A percentile compares a stretch with the other conserved stretches of the same genome.
Evolutionary conservation across 2,329 filamentous ascomycete genomes (phyloP).

Genomic region (Dothideomycetes sp.): DNA sequence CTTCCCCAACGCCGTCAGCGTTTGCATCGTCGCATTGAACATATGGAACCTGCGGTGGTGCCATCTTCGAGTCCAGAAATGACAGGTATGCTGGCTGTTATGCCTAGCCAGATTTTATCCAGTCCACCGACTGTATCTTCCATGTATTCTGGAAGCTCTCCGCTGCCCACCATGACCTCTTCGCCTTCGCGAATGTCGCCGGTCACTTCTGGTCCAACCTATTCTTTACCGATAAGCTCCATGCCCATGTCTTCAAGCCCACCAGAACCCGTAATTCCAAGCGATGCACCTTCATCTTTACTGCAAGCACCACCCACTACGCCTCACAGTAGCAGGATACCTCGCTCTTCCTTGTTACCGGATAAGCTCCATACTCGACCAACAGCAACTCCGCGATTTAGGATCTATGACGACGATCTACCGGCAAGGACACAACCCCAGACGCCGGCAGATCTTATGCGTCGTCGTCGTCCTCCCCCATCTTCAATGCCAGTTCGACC

Average conservation of each 20-base stretch:
- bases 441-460: conserved; percentile 21
- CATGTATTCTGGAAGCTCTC: neutral
- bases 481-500: neutral
- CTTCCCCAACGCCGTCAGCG: no score
- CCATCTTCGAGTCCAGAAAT: no score
- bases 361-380: conserved; percentile 2
- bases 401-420: conserved; percentile 20
- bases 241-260: neutral
- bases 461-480: neutral
- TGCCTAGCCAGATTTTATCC: no score
- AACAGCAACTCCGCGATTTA: conserved; percentile 12
- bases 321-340: neutral
- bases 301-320: neutral
- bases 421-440: conserved; percentile 19
- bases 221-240: neutral
- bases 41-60: no score
- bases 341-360: neutral
- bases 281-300: neutral
- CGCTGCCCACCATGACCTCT: neutral
- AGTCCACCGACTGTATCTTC: neutral
- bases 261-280: neutral
- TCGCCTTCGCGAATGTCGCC: neutral
- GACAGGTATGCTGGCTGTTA: no score
- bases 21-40: no score
- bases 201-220: neutral